A percentile compares a stretch with the other conserved stretches of the same genome.
Evolutionary conservation across 345 rosid genomes (phyloP).

Genomic region (Brassica incana): DNA sequence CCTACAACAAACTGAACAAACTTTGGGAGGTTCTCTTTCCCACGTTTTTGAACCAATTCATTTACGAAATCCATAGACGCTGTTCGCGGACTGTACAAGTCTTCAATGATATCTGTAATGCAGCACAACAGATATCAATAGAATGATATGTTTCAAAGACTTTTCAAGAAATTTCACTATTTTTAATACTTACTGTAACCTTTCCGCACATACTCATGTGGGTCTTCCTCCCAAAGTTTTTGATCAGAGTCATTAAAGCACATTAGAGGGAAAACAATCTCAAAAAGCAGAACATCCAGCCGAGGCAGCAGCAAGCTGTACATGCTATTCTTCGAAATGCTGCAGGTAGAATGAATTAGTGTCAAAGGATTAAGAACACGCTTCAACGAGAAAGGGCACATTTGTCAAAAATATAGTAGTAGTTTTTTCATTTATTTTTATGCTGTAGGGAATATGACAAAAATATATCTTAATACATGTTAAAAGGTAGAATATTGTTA

Average conservation of each 20-base stretch:
- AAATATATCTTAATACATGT: neutral
- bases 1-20: conserved; percentile 2
- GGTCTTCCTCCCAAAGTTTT: conserved; percentile 4
- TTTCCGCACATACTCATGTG: neutral
- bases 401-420: neutral
- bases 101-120: neutral
- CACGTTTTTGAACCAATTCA: neutral
- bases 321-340: neutral
- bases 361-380: neutral
- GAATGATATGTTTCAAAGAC: neutral
- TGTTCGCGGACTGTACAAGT: conserved; percentile 4
- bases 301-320: neutral
- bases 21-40: neutral
- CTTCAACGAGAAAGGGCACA: neutral
- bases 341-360: neutral
- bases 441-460: neutral
- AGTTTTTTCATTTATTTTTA: neutral
- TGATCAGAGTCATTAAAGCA: neutral
- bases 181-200: neutral
- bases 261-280: conserved; percentile 1
- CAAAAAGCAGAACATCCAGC: neutral
- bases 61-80: neutral
- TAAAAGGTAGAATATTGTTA: neutral
- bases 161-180: neutral
- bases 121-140: neutral